Conservation (phyloP, 1,139 yeast genomes). For the Scheffersomyces cryptocercus region DNA sequence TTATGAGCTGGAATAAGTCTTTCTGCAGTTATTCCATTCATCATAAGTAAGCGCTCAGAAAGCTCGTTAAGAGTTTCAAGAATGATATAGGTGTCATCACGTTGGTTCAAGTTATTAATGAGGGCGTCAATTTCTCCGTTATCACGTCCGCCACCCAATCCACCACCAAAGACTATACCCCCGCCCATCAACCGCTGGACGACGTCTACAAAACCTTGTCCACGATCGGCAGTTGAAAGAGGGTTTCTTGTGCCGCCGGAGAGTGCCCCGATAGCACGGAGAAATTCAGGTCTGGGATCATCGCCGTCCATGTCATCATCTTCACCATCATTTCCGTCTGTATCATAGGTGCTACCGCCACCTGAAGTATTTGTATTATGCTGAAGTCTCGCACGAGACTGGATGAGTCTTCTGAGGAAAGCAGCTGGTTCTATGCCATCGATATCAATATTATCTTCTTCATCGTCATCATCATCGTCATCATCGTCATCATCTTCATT, state of each 20-base stretch:
- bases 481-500: conserved; percentile 16
- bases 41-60: conserved; percentile 65
- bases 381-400: conserved; percentile 1
- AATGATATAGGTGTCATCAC: conserved; percentile 48
- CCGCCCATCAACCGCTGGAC: conserved; percentile 40
- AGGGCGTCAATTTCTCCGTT: conserved; percentile 39
- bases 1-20: conserved; percentile 63
- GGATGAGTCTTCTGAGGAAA: conserved; percentile 24
- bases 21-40: conserved; percentile 64
- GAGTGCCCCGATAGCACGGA: conserved; percentile 28
- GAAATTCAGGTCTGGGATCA: conserved; percentile 28
- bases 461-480: conserved; percentile 16
- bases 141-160: conserved; percentile 17
- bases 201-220: conserved; percentile 34
- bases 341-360: background rate
- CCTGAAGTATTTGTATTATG: background rate
- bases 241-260: conserved; percentile 10
- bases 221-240: background rate
- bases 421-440: conserved; percentile 23
- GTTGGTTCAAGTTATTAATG: conserved; percentile 41
- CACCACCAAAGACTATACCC: conserved; percentile 33
- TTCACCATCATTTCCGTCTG: conserved; percentile 6
- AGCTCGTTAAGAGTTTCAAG: conserved; percentile 64
- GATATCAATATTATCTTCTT: conserved; percentile 20
- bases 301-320: conserved; percentile 18